Evolutionary conservation across 176 grass and related monocot species (phyloP).

Genomic region (Eleusine indica): DNA sequence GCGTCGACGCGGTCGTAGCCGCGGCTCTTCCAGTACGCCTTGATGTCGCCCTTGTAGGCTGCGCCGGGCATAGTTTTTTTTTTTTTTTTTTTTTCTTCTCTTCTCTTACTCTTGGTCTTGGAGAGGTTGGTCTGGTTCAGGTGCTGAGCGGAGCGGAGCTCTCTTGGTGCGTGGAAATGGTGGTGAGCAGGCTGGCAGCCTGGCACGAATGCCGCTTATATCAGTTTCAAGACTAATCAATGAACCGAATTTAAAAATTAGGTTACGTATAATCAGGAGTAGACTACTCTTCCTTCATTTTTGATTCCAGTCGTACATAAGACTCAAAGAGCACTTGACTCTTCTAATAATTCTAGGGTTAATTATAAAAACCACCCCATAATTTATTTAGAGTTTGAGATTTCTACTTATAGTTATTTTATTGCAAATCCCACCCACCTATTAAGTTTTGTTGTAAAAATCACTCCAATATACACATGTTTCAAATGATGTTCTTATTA

Average conservation of each 20-base stretch:
- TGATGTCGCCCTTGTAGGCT: constrained; percentile 69
- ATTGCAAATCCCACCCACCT: too few species aligned
- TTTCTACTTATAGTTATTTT: too few species aligned
- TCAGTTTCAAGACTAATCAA: not conserved
- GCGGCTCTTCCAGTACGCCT: constrained; percentile 71
- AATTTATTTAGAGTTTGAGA: too few species aligned
- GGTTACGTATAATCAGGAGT: not conserved
- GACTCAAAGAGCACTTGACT: not conserved
- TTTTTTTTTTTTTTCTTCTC: not conserved
- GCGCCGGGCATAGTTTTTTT: constrained; percentile 15
- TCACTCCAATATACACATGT: too few species aligned
- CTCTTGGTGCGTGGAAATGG: not conserved
- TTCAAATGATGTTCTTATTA: too few species aligned
- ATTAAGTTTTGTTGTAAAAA: too few species aligned
- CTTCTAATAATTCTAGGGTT: not conserved
- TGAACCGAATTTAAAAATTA: not conserved
- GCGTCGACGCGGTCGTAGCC: constrained; percentile 55
- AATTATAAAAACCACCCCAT: too few species aligned
- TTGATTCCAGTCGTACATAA: not conserved
- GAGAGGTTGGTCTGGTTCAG: not conserved
- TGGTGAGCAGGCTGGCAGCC: too few species aligned
- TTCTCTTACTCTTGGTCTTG: not conserved
- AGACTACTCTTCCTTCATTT: not conserved
- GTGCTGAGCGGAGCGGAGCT: not conserved
- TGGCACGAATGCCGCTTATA: not conserved